A percentile compares a stretch with the other conserved stretches of the same genome.
Conservation (phyloP, 1,139 yeast genomes). For the Suhomyces bokatorum region DNA sequence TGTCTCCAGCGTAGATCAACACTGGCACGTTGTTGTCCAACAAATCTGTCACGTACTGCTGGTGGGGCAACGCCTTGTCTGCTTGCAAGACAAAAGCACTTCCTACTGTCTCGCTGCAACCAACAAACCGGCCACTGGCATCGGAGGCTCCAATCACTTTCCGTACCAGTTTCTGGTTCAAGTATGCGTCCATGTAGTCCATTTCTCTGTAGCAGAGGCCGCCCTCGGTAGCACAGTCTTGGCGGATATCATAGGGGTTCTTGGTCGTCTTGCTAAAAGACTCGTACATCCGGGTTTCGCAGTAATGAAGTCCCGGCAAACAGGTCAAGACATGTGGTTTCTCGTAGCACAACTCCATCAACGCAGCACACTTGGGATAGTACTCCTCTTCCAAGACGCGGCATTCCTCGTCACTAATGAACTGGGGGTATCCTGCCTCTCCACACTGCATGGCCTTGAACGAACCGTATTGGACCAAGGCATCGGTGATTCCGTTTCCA, state of each 20-base stretch:
- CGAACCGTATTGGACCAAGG: constrained; percentile 62
- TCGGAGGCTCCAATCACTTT: constrained; percentile 15
- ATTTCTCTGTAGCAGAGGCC: constrained; percentile 14
- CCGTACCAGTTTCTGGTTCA: constrained; percentile 13
- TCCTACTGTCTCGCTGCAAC: constrained; percentile 1
- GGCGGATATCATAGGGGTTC: constrained; percentile 17
- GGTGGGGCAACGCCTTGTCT: constrained; percentile 10
- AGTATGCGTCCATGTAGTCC: constrained; percentile 12
- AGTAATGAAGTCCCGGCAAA: constrained; percentile 12
- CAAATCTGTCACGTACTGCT: constrained; percentile 15
- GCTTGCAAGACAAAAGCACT: constrained; percentile 4
- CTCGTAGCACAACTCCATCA: constrained; percentile 13
- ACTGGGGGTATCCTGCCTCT: constrained; percentile 67
- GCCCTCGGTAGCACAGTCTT: constrained; percentile 8
- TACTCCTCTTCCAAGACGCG: constrained; percentile 10
- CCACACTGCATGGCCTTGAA: constrained; percentile 85
- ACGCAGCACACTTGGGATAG: constrained; percentile 12
- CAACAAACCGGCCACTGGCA: constrained; percentile 1
- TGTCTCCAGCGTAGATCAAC: constrained; percentile 20
- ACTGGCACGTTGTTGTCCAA: constrained; percentile 17
- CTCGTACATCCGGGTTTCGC: constrained; percentile 9
- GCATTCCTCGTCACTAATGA: constrained; percentile 51
- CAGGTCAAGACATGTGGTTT: constrained; percentile 12
- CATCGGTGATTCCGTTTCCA: constrained; percentile 81
- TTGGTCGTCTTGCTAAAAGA: constrained; percentile 12